A percentile compares a stretch with the other conserved stretches of the same genome.
phyloP scores from a whole-genome alignment of 805 yeast genomes.

The Candida namnaoensis region DNA sequence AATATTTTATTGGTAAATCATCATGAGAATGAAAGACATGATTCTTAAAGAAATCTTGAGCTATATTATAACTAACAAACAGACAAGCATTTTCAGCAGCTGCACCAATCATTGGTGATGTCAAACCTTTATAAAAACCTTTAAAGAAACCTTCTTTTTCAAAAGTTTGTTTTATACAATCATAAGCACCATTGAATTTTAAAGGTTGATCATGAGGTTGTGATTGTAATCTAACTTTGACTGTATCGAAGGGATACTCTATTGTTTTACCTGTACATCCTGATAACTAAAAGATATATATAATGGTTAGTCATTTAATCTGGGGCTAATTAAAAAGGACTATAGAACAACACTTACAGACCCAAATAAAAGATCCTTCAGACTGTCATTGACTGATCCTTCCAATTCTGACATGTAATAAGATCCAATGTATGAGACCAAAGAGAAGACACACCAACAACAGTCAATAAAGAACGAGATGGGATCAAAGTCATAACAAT shows the following conservation, averaged over 20 bases:
- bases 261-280: conserved; percentile 80
- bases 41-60: conserved; percentile 28
- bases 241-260: conserved; percentile 90
- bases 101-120: conserved; percentile 83
- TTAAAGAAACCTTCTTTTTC: conserved; percentile 53
- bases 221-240: conserved; percentile 79
- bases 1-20: conserved; percentile 29
- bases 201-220: conserved; percentile 48
- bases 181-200: conserved; percentile 47
- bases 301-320: neutral
- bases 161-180: conserved; percentile 57
- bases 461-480: too few relatives aligned
- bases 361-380: conserved; percentile 26
- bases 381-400: conserved; percentile 13
- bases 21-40: conserved; percentile 7
- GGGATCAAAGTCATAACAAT: too few relatives aligned
- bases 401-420: neutral
- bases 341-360: conserved; percentile 15
- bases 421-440: too few relatives aligned
- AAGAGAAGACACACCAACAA: too few relatives aligned
- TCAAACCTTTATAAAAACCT: conserved; percentile 76
- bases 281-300: conserved; percentile 23
- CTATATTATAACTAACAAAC: conserved; percentile 54
- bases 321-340: neutral
- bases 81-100: conserved; percentile 81